phyloP scores from a whole-genome alignment of 768 basidiomycete species.

The Kwoniella botswanensis region DNA sequence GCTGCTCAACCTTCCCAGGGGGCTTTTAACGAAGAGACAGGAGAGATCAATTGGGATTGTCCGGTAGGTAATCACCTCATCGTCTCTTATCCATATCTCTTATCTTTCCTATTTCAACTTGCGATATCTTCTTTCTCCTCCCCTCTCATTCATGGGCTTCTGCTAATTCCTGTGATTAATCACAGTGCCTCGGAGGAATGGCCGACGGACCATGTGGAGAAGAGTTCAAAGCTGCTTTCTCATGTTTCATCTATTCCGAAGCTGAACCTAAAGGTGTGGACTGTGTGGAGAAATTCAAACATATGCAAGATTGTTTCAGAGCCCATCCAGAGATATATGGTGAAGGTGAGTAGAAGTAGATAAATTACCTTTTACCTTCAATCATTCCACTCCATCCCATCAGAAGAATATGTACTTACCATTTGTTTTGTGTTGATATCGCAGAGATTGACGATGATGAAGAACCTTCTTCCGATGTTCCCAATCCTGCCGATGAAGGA shows the following conservation, averaged over 20 bases:
- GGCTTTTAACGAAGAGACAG: conserved; percentile 94
- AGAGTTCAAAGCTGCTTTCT: conserved; percentile 93
- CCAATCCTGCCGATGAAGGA: conserved; percentile 8
- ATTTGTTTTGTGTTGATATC: neutral
- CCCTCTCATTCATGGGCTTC: neutral
- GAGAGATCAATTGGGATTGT: conserved; percentile 99
- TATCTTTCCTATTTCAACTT: too few species aligned
- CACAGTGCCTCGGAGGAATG: conserved; percentile 90
- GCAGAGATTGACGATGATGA: conserved; percentile 48
- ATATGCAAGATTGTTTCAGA: conserved; percentile 97
- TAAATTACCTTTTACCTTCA: neutral
- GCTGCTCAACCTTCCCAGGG: conserved; percentile 55
- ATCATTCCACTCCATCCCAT: neutral
- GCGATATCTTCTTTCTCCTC: too few species aligned
- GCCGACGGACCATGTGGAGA: conserved; percentile 93
- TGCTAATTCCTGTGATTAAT: neutral
- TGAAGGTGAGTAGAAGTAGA: conserved; percentile 68
- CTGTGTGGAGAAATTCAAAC: conserved; percentile 96
- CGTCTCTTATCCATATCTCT: too few species aligned
- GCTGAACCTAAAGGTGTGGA: conserved; percentile 96
- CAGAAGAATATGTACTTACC: neutral
- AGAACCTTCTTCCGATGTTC: neutral
- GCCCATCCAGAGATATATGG: conserved; percentile 95
- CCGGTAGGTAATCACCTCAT: conserved; percentile 61
- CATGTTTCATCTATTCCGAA: conserved; percentile 93